Evolutionary conservation across 2,329 filamentous ascomycete species (phyloP).

Genomic region (Huntiella savannae): DNA sequence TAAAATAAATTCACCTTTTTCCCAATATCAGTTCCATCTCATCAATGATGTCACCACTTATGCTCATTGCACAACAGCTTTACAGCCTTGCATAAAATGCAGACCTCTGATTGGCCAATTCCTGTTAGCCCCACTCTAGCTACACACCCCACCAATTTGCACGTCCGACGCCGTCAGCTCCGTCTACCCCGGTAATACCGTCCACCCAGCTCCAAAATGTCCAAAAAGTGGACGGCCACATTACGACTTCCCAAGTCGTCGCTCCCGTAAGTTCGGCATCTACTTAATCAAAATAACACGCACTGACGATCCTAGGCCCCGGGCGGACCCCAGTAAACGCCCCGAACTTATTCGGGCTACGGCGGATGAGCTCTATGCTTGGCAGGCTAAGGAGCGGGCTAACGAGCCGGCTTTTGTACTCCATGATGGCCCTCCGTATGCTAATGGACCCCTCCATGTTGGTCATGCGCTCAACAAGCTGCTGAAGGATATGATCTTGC

Average conservation of each 20-base stretch:
- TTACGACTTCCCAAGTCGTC: conserved; percentile 55
- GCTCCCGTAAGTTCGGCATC: conserved; percentile 38
- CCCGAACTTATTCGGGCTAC: conserved; percentile 51
- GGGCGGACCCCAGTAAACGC: conserved; percentile 30
- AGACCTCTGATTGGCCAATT: conserved; percentile 6
- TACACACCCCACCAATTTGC: background rate
- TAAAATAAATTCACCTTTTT: background rate
- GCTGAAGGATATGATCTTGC: conserved; percentile 80
- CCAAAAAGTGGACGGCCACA: conserved; percentile 53
- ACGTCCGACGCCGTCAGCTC: background rate
- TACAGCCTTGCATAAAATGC: conserved; percentile 7
- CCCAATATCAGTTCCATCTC: background rate
- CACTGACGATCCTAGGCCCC: conserved; percentile 23
- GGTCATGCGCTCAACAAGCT: conserved; percentile 96
- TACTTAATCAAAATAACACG: background rate
- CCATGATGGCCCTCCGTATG: conserved; percentile 93
- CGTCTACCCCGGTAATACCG: background rate
- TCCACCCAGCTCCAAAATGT: conserved; percentile 17
- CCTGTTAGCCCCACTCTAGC: background rate
- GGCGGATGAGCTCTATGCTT: conserved; percentile 74
- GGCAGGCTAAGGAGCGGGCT: conserved; percentile 48
- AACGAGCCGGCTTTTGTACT: conserved; percentile 50
- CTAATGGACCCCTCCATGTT: conserved; percentile 78
- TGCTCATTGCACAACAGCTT: conserved; percentile 3
- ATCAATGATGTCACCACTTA: background rate